Evolutionary conservation across 306 rosid species (phyloP).

Genomic region (Amphicarpaea edgeworthii): DNA sequence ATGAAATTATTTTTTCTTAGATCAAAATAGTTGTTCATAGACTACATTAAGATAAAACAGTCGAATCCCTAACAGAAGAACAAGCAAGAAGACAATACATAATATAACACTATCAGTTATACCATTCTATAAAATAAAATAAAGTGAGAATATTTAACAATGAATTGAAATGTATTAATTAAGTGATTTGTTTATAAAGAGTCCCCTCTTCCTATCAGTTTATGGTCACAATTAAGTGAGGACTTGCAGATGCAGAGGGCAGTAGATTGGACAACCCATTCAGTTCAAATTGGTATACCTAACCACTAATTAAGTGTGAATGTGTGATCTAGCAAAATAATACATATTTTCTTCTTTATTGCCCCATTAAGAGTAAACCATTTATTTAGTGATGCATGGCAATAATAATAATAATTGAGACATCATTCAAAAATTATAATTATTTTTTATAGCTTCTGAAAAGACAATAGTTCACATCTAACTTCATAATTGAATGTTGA

Average conservation of each 20-base stretch:
- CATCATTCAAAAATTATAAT: neutral
- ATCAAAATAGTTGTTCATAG: constrained; percentile 19
- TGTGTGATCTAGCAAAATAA: constrained; percentile 9
- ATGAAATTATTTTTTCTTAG: neutral
- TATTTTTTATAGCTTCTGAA: neutral
- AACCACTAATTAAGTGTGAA: neutral
- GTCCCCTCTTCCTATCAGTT: neutral
- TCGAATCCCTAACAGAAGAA: neutral
- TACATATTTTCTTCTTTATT: constrained; percentile 15
- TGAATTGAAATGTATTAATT: neutral
- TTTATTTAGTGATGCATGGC: neutral
- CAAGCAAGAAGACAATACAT: constrained; percentile 5
- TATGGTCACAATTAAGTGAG: neutral
- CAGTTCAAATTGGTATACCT: constrained; percentile 9
- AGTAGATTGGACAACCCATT: neutral
- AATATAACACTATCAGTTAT: neutral
- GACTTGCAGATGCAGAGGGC: neutral
- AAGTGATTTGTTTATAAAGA: constrained; percentile 18
- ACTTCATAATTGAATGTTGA: constrained; percentile 3
- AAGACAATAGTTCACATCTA: neutral
- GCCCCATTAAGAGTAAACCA: neutral
- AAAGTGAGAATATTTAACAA: neutral
- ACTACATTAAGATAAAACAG: neutral
- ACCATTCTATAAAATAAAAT: neutral
- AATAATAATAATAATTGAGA: constrained; percentile 24